Evolutionary conservation across 371 early-diverging fungal species (phyloP).

Genomic region (Rhizopus delemar): DNA sequence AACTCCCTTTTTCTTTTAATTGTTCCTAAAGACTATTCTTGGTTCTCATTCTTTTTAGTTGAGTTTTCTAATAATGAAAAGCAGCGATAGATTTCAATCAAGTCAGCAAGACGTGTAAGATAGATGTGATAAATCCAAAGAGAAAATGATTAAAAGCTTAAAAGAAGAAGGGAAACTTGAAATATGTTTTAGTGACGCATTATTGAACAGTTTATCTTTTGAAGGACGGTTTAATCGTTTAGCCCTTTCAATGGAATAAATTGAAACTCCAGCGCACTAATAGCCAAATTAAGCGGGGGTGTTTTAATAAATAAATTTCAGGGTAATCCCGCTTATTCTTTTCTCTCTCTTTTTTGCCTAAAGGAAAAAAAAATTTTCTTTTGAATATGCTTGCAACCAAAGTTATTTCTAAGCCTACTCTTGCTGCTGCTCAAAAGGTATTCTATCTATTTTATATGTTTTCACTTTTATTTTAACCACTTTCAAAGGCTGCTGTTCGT

Average conservation of each 20-base stretch:
- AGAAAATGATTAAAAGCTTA: background rate
- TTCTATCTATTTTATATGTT: background rate
- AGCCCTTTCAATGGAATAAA: no score
- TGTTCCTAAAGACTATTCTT: no score
- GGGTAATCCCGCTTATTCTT: slow-evolving; percentile 7
- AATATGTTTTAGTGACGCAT: no score
- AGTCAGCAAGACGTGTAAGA: no score
- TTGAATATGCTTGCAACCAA: slow-evolving; percentile 18
- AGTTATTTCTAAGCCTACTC: slow-evolving; percentile 14
- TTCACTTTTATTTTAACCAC: background rate
- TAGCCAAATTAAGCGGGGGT: background rate
- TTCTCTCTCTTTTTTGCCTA: background rate
- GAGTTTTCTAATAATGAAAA: no score
- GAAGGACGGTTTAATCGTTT: no score
- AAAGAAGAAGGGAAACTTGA: no score
- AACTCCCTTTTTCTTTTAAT: no score
- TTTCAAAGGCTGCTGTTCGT: slow-evolving; percentile 19
- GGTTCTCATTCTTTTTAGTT: no score
- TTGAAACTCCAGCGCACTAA: no score
- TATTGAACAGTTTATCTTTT: no score
- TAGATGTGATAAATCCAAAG: background rate
- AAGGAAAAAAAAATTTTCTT: background rate
- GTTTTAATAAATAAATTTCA: background rate
- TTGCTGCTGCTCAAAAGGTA: slow-evolving; percentile 18
- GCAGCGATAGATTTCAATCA: no score